Base-by-base conservation (phyloP, 139 green algal genomes). In the Micractinium sp. region DNA sequence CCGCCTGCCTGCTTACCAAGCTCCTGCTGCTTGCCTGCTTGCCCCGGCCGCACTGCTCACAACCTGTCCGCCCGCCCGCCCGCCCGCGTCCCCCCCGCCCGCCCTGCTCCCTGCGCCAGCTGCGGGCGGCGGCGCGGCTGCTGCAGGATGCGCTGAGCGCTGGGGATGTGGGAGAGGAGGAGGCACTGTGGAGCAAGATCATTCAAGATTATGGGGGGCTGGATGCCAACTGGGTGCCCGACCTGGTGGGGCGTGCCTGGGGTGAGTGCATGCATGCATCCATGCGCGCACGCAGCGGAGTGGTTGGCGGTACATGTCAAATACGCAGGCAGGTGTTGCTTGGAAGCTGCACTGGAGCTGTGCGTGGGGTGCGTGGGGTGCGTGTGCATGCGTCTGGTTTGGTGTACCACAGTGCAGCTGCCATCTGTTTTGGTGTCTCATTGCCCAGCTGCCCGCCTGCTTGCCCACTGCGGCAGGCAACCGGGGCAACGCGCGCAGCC, bases 401-500 rank as follows among this genome's bases (percentile, higher is more conserved):
- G 63, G 2, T 71, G 63, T 12, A 25, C 12, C 63, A 67, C 63
- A 5, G 63, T 56, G 47, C 47, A 16, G 7, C 9, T 56, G 47
- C 47, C 47, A 9, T 56, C 9, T 56, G 47, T 9, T 16, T 5
- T 9, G 47, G 47, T 56, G 9, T 9, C 47, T 56, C 47, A 56
- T 9, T 9, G 47, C 47, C 47, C 47, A 56, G 29, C 73, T 78
- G 73, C 73, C 31, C 31, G n/a, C n/a, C n/a, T 41, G 31, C 73
- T 5, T 41, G 69, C 63, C 63, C 22, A 27, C 63, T 71, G 63
- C 63, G 20, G 95, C 88, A 71, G 96, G 96, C 84, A 99, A 99
- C 92, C 92, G 97, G 19, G 97, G 97, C 87, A 99, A 99, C 89
- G 95, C 95, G 3, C 92, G 95, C 22, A 93, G 94, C n/a, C 92